These are phyloP conservation scores for Phoma sp. DNA, from an alignment of 2,329 filamentous ascomycete species.

Conservation along the genomic window DNA sequence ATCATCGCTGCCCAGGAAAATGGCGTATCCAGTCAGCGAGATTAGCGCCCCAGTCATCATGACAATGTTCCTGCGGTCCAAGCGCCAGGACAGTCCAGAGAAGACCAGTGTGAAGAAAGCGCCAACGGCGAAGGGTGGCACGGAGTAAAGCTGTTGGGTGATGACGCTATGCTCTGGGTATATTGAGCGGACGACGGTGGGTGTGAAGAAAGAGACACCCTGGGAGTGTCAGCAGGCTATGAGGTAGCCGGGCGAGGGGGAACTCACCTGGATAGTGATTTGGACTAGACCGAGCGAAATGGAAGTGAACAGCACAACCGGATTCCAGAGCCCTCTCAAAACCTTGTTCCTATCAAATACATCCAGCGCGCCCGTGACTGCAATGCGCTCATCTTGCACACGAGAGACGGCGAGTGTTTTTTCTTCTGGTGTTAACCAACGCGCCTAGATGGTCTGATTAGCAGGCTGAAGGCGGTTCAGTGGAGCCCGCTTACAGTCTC, in stretches of 20 bases:
- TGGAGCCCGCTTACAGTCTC: neutral
- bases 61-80: too few species aligned
- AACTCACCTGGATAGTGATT: neutral
- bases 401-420: neutral
- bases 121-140: too few species aligned
- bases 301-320: neutral
- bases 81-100: too few species aligned
- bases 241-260: neutral
- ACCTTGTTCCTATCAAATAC: neutral
- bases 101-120: too few species aligned
- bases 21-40: too few species aligned
- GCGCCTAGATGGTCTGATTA: neutral
- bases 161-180: neutral
- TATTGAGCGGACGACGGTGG: neutral
- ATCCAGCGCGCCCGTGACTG: neutral
- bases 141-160: too few species aligned
- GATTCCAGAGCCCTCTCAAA: neutral
- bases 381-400: neutral
- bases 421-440: neutral
- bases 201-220: neutral
- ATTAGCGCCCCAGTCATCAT: too few species aligned
- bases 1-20: too few species aligned
- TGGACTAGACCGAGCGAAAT: neutral
- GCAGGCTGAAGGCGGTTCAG: neutral
- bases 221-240: neutral